A percentile compares a stretch with the other conserved stretches of the same genome.
These are phyloP conservation scores for Leptodermis oblonga DNA, from an alignment of 257 asterid genomes.

Conservation along the genomic window DNA sequence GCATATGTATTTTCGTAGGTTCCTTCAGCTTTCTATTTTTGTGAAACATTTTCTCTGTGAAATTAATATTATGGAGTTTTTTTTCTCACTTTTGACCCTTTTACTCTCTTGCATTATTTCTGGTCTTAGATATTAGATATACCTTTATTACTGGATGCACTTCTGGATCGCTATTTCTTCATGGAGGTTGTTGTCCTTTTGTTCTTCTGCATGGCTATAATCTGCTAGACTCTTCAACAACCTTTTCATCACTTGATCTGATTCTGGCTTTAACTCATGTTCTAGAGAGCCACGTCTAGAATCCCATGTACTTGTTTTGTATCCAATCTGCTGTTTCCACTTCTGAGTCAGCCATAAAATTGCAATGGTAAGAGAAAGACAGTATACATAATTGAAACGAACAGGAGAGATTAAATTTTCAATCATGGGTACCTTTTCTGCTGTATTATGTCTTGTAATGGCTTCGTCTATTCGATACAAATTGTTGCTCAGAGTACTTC, in stretches of 20 bases:
- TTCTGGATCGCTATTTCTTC: not conserved
- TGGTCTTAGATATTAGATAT: slow-evolving; percentile 5
- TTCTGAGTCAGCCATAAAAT: not conserved
- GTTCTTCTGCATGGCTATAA: not conserved
- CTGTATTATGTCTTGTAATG: not conserved
- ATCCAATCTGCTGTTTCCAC: not conserved
- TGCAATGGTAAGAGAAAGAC: not conserved
- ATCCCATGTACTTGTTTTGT: not conserved
- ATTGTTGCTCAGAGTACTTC: not conserved
- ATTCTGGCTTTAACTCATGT: slow-evolving; percentile 12
- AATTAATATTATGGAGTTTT: not conserved
- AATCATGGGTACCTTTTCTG: slow-evolving; percentile 1
- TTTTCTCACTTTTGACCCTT: not conserved
- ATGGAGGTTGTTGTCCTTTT: not conserved
- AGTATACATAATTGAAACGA: not conserved
- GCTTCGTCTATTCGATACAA: not conserved
- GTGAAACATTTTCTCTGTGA: not conserved
- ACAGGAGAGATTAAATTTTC: not conserved
- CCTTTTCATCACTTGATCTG: not conserved
- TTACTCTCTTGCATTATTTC: slow-evolving; percentile 3
- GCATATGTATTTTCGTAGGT: not conserved
- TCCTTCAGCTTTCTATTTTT: not conserved
- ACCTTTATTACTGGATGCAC: slow-evolving; percentile 4
- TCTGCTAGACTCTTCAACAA: not conserved
- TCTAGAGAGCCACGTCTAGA: not conserved